Evolutionary conservation across 2,329 filamentous ascomycete genomes (phyloP).

Genomic region (Fusarium phyllophilum): DNA sequence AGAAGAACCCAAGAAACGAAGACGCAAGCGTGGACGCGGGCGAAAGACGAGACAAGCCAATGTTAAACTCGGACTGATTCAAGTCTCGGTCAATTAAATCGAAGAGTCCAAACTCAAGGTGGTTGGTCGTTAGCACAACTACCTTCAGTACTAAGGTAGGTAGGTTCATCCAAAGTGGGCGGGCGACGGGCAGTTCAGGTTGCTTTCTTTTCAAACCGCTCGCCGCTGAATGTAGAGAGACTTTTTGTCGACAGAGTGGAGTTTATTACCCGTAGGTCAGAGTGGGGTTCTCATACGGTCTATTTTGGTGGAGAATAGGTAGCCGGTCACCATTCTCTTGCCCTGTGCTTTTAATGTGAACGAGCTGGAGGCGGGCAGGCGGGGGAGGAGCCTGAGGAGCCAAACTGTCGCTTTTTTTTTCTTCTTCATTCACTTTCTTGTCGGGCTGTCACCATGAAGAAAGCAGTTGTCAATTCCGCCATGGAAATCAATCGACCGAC

Average conservation of each 20-base stretch:
- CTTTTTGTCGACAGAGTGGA: slow-evolving; percentile 37
- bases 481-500: background rate
- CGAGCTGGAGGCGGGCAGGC: slow-evolving; percentile 3
- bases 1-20: slow-evolving; percentile 14
- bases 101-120: slow-evolving; percentile 22
- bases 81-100: background rate
- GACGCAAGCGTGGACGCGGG: background rate
- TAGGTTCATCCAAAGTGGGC: background rate
- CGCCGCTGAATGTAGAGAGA: slow-evolving; percentile 28
- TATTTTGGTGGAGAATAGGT: slow-evolving; percentile 11
- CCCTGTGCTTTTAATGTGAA: background rate
- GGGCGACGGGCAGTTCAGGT: background rate
- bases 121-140: slow-evolving; percentile 31
- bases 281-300: slow-evolving; percentile 21
- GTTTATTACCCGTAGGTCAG: slow-evolving; percentile 8
- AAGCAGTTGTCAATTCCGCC: background rate
- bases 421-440: background rate
- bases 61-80: slow-evolving; percentile 1
- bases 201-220: background rate
- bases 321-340: slow-evolving; percentile 5
- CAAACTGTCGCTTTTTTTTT: background rate
- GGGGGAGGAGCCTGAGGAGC: slow-evolving; percentile 15
- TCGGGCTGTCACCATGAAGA: background rate
- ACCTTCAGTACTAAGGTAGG: background rate
- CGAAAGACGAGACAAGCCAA: slow-evolving; percentile 14